A percentile compares a stretch with the other conserved stretches of the same genome.
phyloP scores from a whole-genome alignment of 192 early-diverging fungal species.

The Lobosporangium transversale region DNA sequence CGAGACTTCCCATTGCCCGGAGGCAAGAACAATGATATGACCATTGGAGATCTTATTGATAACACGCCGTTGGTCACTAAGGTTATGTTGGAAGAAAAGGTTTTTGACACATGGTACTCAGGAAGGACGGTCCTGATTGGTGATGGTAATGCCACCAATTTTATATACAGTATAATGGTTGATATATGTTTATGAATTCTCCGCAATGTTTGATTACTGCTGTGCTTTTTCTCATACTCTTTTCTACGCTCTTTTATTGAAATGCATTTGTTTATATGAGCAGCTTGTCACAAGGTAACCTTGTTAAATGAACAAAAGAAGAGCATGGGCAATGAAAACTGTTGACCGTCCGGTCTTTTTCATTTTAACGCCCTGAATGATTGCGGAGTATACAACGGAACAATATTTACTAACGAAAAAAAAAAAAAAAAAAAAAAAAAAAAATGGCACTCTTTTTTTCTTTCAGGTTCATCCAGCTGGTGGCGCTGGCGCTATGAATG shows the following conservation, averaged over 20 bases:
- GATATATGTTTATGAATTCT: neutral
- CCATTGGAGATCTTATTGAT: conserved; percentile 14
- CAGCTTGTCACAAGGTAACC: no score
- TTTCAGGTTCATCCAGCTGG: conserved; percentile 11
- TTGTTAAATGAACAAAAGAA: no score
- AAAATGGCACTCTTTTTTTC: neutral
- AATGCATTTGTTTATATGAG: no score
- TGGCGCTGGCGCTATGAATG: conserved; percentile 6
- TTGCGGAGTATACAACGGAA: neutral
- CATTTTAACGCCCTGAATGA: no score
- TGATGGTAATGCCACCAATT: conserved; percentile 7
- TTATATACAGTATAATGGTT: neutral
- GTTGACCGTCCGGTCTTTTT: no score
- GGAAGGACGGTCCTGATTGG: conserved; percentile 23
- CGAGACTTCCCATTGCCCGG: conserved; percentile 7
- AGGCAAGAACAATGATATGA: neutral
- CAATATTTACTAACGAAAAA: no score
- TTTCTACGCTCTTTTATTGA: no score
- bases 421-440: no score
- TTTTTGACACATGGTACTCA: conserved; percentile 33
- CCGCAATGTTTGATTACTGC: neutral
- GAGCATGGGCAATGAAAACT: no score
- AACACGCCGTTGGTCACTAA: conserved; percentile 16
- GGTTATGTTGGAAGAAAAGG: conserved; percentile 30
- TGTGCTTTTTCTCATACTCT: neutral